Evolutionary conservation across 2,329 filamentous ascomycete genomes (phyloP).

Genomic region (Coleophoma crateriformis): DNA sequence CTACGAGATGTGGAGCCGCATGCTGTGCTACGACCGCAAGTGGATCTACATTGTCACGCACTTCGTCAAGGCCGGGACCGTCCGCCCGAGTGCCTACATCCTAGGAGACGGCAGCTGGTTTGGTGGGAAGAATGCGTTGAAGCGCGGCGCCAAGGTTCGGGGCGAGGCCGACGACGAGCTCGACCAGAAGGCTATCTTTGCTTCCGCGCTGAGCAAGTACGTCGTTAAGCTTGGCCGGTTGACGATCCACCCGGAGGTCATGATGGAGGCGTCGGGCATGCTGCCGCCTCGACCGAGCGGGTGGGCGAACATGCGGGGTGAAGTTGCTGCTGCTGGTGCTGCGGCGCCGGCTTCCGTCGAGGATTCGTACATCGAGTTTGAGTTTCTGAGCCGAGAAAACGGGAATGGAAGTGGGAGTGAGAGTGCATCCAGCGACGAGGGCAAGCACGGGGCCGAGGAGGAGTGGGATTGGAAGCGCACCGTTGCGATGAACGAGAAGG

Average conservation of each 20-base stretch:
- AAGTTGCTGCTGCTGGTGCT: background rate
- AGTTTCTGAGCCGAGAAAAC: slow-evolving; percentile 9
- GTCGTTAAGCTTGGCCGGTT: slow-evolving; percentile 77
- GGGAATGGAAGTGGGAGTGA: slow-evolving; percentile 3
- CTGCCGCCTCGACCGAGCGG: slow-evolving; percentile 69
- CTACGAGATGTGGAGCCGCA: slow-evolving; percentile 69
- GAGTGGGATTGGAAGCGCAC: slow-evolving; percentile 53
- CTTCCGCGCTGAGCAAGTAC: slow-evolving; percentile 72
- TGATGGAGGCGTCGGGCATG: slow-evolving; percentile 66
- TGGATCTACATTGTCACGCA: slow-evolving; percentile 75
- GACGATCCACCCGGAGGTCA: slow-evolving; percentile 76
- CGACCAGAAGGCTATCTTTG: slow-evolving; percentile 61
- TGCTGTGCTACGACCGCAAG: slow-evolving; percentile 74
- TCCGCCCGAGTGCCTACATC: slow-evolving; percentile 43
- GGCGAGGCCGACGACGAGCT: slow-evolving; percentile 25
- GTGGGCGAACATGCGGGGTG: slow-evolving; percentile 39
- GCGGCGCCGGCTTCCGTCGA: background rate
- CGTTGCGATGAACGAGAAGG: slow-evolving; percentile 48
- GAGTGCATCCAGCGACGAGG: slow-evolving; percentile 2
- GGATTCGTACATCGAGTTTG: background rate
- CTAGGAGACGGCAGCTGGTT: slow-evolving; percentile 33
- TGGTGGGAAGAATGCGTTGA: slow-evolving; percentile 29
- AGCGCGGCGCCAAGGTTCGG: slow-evolving; percentile 29
- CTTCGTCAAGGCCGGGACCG: slow-evolving; percentile 60
- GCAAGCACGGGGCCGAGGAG: slow-evolving; percentile 3